Percentiles rank a stretch among this genome's conserved stretches.
These are phyloP conservation scores for Laburnicola sp. DNA, from an alignment of 2,329 filamentous ascomycete genomes.

Conservation along the genomic window DNA sequence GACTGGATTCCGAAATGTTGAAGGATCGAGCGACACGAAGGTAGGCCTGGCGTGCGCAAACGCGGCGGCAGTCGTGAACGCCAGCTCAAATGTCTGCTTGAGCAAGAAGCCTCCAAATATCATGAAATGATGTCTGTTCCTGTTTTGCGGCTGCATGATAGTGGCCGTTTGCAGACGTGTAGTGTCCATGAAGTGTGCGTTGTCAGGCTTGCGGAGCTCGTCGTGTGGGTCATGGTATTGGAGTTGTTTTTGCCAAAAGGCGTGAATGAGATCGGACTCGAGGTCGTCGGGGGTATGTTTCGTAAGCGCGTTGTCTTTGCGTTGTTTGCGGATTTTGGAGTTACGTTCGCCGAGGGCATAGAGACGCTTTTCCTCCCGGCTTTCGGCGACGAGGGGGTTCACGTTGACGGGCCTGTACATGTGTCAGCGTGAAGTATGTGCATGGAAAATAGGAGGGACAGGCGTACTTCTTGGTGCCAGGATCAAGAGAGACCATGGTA, in stretches of 20 bases:
- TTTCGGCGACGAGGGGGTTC: conserved; percentile 64
- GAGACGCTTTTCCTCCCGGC: conserved; percentile 64
- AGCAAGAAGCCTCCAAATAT: conserved; percentile 77
- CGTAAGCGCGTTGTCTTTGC: conserved; percentile 62
- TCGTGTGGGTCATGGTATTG: conserved; percentile 65
- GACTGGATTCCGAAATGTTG: conserved; percentile 74
- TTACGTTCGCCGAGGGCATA: conserved; percentile 67
- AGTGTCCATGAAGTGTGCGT: conserved; percentile 65
- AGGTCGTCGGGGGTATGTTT: conserved; percentile 70
- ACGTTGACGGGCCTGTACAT: conserved; percentile 60
- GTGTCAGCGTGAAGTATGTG: conserved; percentile 1
- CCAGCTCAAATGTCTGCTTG: conserved; percentile 74
- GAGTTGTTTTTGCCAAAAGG: conserved; percentile 71
- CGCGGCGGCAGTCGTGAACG: conserved; percentile 73
- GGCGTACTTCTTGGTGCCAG: conserved; percentile 62
- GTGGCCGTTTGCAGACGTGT: conserved; percentile 66
- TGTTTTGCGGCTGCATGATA: conserved; percentile 76
- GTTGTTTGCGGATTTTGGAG: conserved; percentile 67
- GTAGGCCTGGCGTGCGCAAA: conserved; percentile 71
- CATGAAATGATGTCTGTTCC: conserved; percentile 74
- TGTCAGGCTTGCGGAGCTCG: conserved; percentile 57
- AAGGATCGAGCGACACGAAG: conserved; percentile 73
- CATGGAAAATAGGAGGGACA: background rate
- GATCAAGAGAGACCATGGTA: conserved; percentile 76
- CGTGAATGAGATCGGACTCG: conserved; percentile 72